Conservation (phyloP, 2,329 filamentous ascomycete species). For the Cadophora gregata region DNA sequence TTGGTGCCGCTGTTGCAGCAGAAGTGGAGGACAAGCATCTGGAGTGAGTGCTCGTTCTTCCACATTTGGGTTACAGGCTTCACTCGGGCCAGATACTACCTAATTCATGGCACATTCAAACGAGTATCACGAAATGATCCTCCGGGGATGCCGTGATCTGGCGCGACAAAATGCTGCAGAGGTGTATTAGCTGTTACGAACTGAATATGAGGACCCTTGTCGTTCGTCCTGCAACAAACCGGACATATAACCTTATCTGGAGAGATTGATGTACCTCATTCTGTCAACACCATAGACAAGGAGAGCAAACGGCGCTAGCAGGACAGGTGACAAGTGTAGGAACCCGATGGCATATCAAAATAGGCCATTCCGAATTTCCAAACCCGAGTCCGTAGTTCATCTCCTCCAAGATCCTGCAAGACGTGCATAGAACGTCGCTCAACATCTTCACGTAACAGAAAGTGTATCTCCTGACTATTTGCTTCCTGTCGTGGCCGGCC, state of each 20-base stretch:
- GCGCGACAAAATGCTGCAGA: neutral
- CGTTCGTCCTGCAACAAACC: neutral
- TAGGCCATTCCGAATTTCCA: neutral
- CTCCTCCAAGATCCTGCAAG: conserved; percentile 5
- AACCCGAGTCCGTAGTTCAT: neutral
- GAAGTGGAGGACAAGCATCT: neutral
- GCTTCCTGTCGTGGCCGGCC: neutral
- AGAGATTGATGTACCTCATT: neutral
- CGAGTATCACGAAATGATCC: neutral
- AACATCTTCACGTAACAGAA: neutral
- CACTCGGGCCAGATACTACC: neutral
- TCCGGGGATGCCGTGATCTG: neutral
- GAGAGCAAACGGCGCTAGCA: too few relatives aligned
- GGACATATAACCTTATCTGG: neutral
- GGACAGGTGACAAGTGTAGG: neutral
- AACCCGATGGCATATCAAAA: neutral
- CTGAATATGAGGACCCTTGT: neutral
- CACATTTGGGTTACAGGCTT: neutral
- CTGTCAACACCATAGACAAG: neutral
- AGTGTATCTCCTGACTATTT: conserved; percentile 4
- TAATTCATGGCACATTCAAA: neutral
- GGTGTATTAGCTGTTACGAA: neutral
- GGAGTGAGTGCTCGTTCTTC: neutral
- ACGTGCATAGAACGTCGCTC: neutral
- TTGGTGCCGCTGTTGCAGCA: neutral